Evolutionary conservation across 768 basidiomycete species (phyloP), one percentile per base, ranked within the genome.

Genomic region (Phaffia tasmanica): DNA sequence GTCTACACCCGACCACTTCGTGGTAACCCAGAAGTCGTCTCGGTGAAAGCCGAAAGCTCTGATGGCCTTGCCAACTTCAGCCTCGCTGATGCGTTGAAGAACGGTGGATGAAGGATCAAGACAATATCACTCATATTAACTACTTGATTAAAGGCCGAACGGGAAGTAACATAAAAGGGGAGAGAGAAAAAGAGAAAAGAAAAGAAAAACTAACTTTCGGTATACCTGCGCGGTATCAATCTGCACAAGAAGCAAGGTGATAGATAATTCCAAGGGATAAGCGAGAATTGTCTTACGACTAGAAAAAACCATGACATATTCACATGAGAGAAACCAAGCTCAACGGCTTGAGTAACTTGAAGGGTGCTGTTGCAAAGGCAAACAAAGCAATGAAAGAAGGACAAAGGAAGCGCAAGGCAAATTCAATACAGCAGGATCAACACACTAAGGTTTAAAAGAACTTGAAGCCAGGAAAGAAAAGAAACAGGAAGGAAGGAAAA

Each of bases 21-120:
- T 47, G 32, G 66, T 67, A 60, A 67, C 58, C 67, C 71, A 78
- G 9, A 80, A 57, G 8, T 78, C 77, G 15, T 72, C 70, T 25
- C 79, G 71, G 18, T 68, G 56, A n/a, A 78, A 72, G 0, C 76
- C 78, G 60, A 72, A 76, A 35, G 79, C 75, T 29, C 72, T 75
- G 65, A 80, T 70, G 3, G 78, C 79, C 0, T 46, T 61, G 0
- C 79, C 79, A 32, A 79, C 78, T 50, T 72, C 76, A 1, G 82
- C 83, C 18, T 83, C 79, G 49, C 77, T 81, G 19, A 65, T 59
- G 62, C 80, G 79, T 55, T 63, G 77, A 27, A 19, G 8, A 11
- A 23, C 29, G 18, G 47, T 83, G 71, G 80, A 85, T 71, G 86
- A 85, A 35, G 85, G 86, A 18, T 77, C n/a, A n/a, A n/a, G n/a